Evolutionary conservation across 352 stramenopile species (phyloP).

Genomic region (Phytophthora cajani): DNA sequence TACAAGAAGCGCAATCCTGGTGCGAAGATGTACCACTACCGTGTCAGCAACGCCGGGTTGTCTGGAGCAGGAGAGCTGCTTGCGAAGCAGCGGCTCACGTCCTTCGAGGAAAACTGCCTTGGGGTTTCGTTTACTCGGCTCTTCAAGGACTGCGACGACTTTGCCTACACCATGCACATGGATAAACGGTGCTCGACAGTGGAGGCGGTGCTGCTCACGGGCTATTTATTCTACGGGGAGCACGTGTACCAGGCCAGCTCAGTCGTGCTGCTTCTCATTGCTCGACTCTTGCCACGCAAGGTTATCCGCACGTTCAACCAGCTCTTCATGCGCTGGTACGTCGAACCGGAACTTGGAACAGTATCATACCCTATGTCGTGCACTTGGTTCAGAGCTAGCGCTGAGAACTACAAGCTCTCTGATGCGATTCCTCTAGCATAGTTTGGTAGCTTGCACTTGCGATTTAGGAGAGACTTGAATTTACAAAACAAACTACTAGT

Average conservation of each 20-base stretch:
- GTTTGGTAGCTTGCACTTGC: neutral
- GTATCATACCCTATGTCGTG: constrained; percentile 22
- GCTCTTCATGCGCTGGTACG: constrained; percentile 28
- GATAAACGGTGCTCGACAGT: constrained; percentile 22
- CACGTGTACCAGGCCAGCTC: constrained; percentile 30
- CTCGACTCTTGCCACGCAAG: constrained; percentile 23
- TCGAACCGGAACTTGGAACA: constrained; percentile 22
- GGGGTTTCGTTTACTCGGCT: constrained; percentile 26
- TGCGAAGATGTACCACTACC: constrained; percentile 20
- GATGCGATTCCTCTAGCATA: constrained; percentile 19
- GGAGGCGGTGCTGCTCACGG: constrained; percentile 29
- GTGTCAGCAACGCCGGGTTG: constrained; percentile 20
- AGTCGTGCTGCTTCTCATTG: constrained; percentile 25
- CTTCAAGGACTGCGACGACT: constrained; percentile 35
- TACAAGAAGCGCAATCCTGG: constrained; percentile 14
- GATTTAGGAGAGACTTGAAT: no score
- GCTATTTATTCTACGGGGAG: constrained; percentile 31
- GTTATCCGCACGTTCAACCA: constrained; percentile 38
- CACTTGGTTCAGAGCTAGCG: constrained; percentile 31
- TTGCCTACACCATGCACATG: constrained; percentile 23
- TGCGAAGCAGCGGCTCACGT: constrained; percentile 15
- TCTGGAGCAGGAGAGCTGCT: neutral
- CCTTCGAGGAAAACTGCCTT: constrained; percentile 31
- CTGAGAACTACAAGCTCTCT: constrained; percentile 29
- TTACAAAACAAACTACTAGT: no score